Percentiles rank a stretch among this genome's conserved stretches.
phyloP scores from a whole-genome alignment of 2,329 filamentous ascomycete species.

The Aspergillus sp. region DNA sequence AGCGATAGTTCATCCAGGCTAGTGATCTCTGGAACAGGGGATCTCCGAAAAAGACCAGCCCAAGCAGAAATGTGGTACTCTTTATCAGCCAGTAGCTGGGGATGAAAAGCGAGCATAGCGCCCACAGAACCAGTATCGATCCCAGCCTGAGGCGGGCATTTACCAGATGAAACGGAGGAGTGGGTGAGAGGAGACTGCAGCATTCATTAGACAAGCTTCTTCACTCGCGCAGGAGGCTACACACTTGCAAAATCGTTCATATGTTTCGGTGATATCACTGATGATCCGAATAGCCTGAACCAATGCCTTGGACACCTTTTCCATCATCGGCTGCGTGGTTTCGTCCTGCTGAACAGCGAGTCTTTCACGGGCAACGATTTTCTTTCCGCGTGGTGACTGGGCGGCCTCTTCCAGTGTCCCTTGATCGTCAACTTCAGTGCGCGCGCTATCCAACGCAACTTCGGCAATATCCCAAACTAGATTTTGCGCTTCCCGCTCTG shows the following conservation, averaged over 20 bases:
- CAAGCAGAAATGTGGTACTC: constrained; percentile 61
- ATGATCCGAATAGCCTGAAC: constrained; percentile 68
- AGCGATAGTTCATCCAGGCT: constrained; percentile 44
- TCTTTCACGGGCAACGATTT: constrained; percentile 41
- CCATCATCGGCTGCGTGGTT: constrained; percentile 74
- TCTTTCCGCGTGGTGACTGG: no score
- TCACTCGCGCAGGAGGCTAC: constrained; percentile 12
- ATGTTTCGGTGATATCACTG: constrained; percentile 59
- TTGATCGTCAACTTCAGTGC: constrained; percentile 64
- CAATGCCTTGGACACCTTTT: constrained; percentile 72
- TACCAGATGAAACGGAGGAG: constrained; percentile 58
- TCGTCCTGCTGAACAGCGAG: constrained; percentile 47
- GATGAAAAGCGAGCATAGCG: constrained; percentile 51
- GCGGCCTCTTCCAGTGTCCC: constrained; percentile 53
- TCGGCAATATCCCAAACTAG: constrained; percentile 72
- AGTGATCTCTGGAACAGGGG: constrained; percentile 65
- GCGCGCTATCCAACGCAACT: constrained; percentile 70
- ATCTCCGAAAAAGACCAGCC: constrained; percentile 76
- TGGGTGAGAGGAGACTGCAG: constrained; percentile 57
- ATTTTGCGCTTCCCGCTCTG: constrained; percentile 78
- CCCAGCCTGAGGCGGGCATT: constrained; percentile 56
- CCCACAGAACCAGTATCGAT: constrained; percentile 50
- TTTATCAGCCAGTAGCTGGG: constrained; percentile 65
- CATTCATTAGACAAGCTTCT: background rate
- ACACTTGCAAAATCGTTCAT: constrained; percentile 62